Conservation (phyloP, 2,329 filamentous ascomycete genomes). For the Stachybotrys elegans region DNA sequence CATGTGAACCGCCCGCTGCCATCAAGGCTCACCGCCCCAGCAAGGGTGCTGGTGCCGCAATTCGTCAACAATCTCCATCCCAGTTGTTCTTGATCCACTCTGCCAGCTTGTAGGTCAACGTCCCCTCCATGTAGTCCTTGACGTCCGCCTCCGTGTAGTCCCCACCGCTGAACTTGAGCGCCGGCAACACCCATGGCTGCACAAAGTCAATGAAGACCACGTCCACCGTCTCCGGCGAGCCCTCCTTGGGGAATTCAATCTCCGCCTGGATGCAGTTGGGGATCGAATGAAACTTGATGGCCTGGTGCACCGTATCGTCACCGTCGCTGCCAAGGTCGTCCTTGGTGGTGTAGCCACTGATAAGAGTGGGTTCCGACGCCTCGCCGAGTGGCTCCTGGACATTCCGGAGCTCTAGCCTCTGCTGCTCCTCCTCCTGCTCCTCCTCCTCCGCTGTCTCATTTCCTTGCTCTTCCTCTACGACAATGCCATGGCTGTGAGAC, state of each 20-base stretch:
- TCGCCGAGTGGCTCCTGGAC: constrained; percentile 19
- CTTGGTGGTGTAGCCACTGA: constrained; percentile 76
- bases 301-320: constrained; percentile 81
- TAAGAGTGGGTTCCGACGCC: constrained; percentile 37
- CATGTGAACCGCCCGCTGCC: too few species aligned
- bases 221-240: constrained; percentile 69
- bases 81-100: constrained; percentile 58
- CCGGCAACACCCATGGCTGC: constrained; percentile 72
- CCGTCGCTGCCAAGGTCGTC: constrained; percentile 82
- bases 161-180: constrained; percentile 57
- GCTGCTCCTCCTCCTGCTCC: constrained; percentile 14
- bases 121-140: constrained; percentile 45
- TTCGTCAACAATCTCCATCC: constrained; percentile 42
- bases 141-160: constrained; percentile 45
- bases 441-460: constrained; percentile 5
- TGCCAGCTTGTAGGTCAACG: constrained; percentile 50
- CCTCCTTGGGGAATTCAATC: constrained; percentile 53
- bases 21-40: too few species aligned
- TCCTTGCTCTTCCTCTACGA: too few species aligned
- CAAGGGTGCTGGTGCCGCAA: too few species aligned
- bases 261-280: constrained; percentile 79
- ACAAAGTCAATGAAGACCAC: constrained; percentile 91
- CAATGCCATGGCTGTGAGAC: constrained; percentile 16
- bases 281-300: constrained; percentile 68
- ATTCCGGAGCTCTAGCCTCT: constrained; percentile 25